A percentile compares a stretch with the other conserved stretches of the same genome.
Evolutionary conservation across 176 grass and related monocot species (phyloP).

Genomic region (Cenchrus fungigraminus): DNA sequence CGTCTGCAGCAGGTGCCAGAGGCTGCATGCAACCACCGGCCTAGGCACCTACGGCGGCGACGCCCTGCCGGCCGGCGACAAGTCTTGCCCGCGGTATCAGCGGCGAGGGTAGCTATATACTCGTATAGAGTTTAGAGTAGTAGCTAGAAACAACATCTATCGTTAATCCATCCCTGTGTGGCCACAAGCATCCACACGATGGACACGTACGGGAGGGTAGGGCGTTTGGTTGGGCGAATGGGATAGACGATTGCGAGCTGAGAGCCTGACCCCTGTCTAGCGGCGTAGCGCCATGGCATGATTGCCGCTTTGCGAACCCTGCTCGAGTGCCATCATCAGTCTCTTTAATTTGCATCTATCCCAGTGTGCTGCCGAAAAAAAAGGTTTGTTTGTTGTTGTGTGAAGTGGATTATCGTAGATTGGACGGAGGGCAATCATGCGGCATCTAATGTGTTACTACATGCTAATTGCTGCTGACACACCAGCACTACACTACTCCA

Average conservation of each 20-base stretch:
- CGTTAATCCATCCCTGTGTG: neutral
- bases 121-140: neutral
- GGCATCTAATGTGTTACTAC: too few relatives aligned
- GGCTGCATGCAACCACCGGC: too few relatives aligned
- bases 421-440: too few relatives aligned
- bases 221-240: neutral
- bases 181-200: neutral
- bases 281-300: neutral
- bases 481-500: too few relatives aligned
- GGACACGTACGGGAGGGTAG: neutral
- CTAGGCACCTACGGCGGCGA: too few relatives aligned
- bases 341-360: too few relatives aligned
- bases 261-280: too few relatives aligned
- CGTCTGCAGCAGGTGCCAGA: too few relatives aligned
- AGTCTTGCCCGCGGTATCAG: too few relatives aligned
- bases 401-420: neutral
- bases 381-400: neutral
- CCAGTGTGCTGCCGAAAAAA: too few relatives aligned
- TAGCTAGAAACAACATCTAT: constrained; percentile 12
- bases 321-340: constrained; percentile 32
- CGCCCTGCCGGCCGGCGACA: neutral
- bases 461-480: too few relatives aligned
- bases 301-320: constrained; percentile 47
- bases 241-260: neutral
- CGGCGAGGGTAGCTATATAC: too few relatives aligned